Evolutionary conservation across 768 basidiomycete genomes (phyloP).

Genomic region (Rubroboletus pulcherrimus): DNA sequence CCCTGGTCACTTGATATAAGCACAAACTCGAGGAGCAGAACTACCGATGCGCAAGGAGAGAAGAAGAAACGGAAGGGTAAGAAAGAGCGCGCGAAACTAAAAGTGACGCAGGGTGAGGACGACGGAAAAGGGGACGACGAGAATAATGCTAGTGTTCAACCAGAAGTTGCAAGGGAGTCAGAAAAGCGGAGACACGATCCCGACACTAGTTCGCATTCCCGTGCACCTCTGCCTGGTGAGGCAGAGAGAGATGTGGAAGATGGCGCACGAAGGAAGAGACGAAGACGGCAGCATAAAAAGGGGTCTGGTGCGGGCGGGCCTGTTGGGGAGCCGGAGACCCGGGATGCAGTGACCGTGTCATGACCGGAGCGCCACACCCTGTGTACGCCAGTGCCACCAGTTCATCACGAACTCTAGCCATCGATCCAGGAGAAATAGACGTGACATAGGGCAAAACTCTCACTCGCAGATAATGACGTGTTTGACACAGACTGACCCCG

Average conservation of each 20-base stretch:
- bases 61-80: conserved; percentile 66
- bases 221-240: conserved; percentile 10
- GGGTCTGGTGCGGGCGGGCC: conserved; percentile 6
- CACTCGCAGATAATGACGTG: too few species aligned
- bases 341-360: neutral
- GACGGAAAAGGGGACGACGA: conserved; percentile 3
- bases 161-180: neutral
- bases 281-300: conserved; percentile 41
- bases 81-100: conserved; percentile 61
- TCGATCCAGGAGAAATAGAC: neutral
- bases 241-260: conserved; percentile 9
- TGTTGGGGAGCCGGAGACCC: neutral
- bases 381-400: neutral
- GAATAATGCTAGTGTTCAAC: neutral
- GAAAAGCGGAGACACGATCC: conserved; percentile 19
- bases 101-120: conserved; percentile 25
- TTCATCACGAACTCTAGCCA: neutral
- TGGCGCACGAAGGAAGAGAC: conserved; percentile 32
- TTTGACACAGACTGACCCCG: neutral
- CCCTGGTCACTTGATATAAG: conserved; percentile 16
- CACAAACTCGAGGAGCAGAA: conserved; percentile 4
- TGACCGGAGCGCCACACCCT: neutral
- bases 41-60: conserved; percentile 13
- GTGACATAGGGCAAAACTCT: too few species aligned
- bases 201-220: conserved; percentile 1